Percentiles rank a stretch among this genome's conserved stretches.
These are phyloP conservation scores for Tulasnella sp. DNA, from an alignment of 768 basidiomycete genomes.

Conservation along the genomic window DNA sequence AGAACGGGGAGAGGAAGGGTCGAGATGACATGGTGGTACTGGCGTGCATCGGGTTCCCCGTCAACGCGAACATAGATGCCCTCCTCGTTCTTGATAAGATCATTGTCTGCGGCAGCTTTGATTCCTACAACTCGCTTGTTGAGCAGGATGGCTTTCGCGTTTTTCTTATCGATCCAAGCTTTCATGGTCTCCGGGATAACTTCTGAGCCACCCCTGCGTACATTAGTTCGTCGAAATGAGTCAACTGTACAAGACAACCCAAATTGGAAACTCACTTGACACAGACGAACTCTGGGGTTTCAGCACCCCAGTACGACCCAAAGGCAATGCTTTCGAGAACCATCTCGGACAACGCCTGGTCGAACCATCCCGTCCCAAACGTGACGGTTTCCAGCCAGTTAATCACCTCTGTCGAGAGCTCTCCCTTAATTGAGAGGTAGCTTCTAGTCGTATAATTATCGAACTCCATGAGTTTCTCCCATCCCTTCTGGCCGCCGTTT, in stretches of 20 bases:
- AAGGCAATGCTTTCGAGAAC: not conserved
- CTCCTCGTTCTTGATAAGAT: not conserved
- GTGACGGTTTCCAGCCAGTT: constrained; percentile 8
- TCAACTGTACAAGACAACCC: not conserved
- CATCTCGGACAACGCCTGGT: constrained; percentile 3
- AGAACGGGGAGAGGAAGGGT: constrained; percentile 26
- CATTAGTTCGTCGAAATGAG: not conserved
- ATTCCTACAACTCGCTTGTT: not conserved
- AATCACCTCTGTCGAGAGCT: not conserved
- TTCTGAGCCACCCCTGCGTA: not conserved
- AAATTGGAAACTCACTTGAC: not conserved
- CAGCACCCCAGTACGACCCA: not conserved
- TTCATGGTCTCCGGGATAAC: not conserved
- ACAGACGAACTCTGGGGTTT: not conserved
- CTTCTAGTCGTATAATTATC: not conserved
- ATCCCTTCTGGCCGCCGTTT: not conserved
- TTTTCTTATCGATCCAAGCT: not conserved
- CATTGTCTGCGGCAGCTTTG: not conserved
- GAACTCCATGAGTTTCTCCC: constrained; percentile 4
- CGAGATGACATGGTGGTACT: constrained; percentile 22
- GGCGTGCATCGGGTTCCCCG: not conserved
- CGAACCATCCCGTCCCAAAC: not conserved
- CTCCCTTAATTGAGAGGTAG: not conserved
- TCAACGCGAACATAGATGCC: not conserved
- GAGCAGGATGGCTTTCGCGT: not conserved